Evolutionary conservation across 805 yeast genomes (phyloP).

Genomic region (Saccharomycopsis olivae): DNA sequence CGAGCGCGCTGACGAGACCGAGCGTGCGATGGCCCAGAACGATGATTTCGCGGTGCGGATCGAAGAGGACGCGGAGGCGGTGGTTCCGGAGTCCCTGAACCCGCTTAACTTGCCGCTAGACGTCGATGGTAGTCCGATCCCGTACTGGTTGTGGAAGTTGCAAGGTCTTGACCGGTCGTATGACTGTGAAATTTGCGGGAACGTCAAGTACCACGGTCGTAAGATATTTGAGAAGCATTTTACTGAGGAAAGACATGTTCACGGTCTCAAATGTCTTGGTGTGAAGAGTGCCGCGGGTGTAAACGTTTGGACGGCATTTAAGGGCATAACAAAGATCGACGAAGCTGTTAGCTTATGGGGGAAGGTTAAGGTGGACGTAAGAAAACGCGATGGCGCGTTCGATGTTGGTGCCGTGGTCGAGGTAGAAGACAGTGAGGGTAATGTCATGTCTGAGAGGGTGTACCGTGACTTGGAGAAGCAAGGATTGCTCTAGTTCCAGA

Average conservation of each 20-base stretch:
- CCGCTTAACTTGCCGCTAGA: slow-evolving; percentile 67
- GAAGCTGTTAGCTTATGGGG: slow-evolving; percentile 60
- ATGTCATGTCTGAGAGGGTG: slow-evolving; percentile 77
- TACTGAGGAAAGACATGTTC: slow-evolving; percentile 52
- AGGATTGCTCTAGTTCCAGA: slow-evolving; percentile 42
- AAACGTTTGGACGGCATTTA: slow-evolving; percentile 39
- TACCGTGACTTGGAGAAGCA: slow-evolving; percentile 81
- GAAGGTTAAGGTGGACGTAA: slow-evolving; percentile 28
- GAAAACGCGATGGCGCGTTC: slow-evolving; percentile 23
- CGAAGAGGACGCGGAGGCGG: too few species aligned
- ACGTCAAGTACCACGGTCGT: slow-evolving; percentile 62
- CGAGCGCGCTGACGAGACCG: slow-evolving; percentile 53
- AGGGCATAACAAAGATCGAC: slow-evolving; percentile 51
- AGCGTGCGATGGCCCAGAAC: slow-evolving; percentile 31
- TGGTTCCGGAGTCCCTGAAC: too few species aligned
- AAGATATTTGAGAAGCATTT: slow-evolving; percentile 67
- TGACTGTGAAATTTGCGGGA: slow-evolving; percentile 82
- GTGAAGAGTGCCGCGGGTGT: slow-evolving; percentile 24
- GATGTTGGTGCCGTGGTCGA: slow-evolving; percentile 51
- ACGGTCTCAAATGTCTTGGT: slow-evolving; percentile 70
- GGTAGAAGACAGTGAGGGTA: slow-evolving; percentile 88
- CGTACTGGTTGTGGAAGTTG: slow-evolving; percentile 84
- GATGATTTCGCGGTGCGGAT: too few species aligned
- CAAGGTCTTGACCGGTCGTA: slow-evolving; percentile 72
- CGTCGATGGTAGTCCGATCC: slow-evolving; percentile 85